Evolutionary conservation across 495 filamentous ascomycete species (phyloP), one percentile per base, ranked within the genome.

Genomic region (Friedmanniomyces simplex): DNA sequence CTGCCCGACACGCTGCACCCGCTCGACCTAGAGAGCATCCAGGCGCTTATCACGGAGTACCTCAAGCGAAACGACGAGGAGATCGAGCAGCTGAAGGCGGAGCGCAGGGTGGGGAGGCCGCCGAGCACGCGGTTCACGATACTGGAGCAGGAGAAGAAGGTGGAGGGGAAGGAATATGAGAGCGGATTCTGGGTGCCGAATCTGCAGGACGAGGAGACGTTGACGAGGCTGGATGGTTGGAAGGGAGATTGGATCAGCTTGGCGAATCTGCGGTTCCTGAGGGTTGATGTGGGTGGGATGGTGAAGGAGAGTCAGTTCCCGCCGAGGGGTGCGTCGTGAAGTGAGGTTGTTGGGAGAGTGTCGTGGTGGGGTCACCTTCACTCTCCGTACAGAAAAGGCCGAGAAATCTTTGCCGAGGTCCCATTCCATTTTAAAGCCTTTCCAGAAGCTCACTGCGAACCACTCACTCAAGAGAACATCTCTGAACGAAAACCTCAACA

Each of bases 151-250:
- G 80, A 82, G 47, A 82, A 86, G 47, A 75, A 77, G 20, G 72
- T 72, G 20, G 88, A 96, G 61, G 73, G 85, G 62, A 85, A 85
- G 66, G 93, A 98, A 72, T 86, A 88, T 61, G 77, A 81, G 47
- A 86, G 83, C 26, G 93, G 93, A 0, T 95, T 94, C 65, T 88
- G 83, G 78, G 68, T 85, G 61, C 85, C 85, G 0, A 80, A 89
- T 57, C 55, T 88, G 34, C 67, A 72, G 49, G 72, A 84, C 45
- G 61, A 64, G 48, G 72, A 77, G 42, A 84, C 79, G 57, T 54
- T 87, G 39, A 63, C 68, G 51, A 71, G 65, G 53, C 67, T 89
- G 56, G 68, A 69, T 59, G 58, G 65, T 10, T 89, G 85, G 85
- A 81, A 82, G 55, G 78, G 80, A 5, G 70, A 81, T 50, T 85